Evolutionary conservation across 352 stramenopile genomes (phyloP).

Genomic region (Globisporangium uncinulatum): DNA sequence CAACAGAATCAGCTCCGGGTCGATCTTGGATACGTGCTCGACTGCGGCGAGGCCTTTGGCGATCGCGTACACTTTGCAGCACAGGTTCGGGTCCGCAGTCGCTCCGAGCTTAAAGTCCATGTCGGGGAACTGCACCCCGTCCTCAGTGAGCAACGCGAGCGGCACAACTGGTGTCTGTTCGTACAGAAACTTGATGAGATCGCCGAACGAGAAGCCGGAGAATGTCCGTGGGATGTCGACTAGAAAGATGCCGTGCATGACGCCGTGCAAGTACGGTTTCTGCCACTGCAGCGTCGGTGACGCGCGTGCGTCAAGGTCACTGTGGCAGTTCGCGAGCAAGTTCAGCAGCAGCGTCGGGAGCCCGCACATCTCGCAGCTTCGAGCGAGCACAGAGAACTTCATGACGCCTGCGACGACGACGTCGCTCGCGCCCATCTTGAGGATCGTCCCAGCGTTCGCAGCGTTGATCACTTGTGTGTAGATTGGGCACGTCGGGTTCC

Average conservation of each 20-base stretch:
- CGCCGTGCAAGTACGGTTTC: conserved; percentile 59
- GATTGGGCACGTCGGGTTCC: conserved; percentile 66
- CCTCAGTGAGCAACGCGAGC: conserved; percentile 58
- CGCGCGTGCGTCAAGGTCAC: conserved; percentile 44
- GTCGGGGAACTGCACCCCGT: conserved; percentile 62
- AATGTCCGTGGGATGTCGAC: conserved; percentile 77
- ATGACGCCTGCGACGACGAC: conserved; percentile 64
- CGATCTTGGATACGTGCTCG: conserved; percentile 53
- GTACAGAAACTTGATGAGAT: conserved; percentile 76
- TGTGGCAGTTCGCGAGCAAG: conserved; percentile 46
- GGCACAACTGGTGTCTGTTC: conserved; percentile 64
- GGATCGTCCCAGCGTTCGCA: conserved; percentile 49
- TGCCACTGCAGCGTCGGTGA: conserved; percentile 53
- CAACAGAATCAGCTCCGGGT: conserved; percentile 63
- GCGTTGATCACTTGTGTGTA: conserved; percentile 76
- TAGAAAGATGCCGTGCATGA: conserved; percentile 67
- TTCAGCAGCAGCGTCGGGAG: conserved; percentile 68
- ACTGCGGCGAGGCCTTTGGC: conserved; percentile 50
- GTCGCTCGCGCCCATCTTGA: conserved; percentile 73
- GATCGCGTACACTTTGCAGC: conserved; percentile 77
- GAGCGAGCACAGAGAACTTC: conserved; percentile 65
- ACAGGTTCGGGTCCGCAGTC: conserved; percentile 68
- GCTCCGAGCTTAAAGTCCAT: conserved; percentile 76
- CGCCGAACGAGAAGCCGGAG: conserved; percentile 70
- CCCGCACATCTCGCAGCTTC: conserved; percentile 60